Evolutionary conservation across 768 basidiomycete genomes (phyloP).

Genomic region (Paxillus ammoniavirescens): DNA sequence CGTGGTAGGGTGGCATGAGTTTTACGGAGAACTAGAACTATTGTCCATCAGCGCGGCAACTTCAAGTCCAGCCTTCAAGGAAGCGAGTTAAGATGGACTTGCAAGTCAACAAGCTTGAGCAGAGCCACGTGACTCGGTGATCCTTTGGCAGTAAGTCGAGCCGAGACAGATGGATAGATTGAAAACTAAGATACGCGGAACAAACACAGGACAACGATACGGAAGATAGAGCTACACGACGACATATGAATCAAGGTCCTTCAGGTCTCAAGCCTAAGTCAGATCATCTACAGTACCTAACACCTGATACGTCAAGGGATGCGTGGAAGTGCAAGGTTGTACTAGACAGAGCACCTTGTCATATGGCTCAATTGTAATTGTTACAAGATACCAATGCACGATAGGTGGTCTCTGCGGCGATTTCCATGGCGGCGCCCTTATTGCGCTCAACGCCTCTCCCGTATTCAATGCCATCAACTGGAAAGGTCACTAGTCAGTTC

Average conservation of each 20-base stretch:
- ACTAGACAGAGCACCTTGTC: slow-evolving; percentile 2
- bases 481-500: slow-evolving; percentile 1
- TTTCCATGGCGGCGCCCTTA: slow-evolving; percentile 30
- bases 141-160: too few relatives aligned
- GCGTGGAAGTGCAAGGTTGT: background rate
- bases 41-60: slow-evolving; percentile 8
- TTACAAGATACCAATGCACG: slow-evolving; percentile 19
- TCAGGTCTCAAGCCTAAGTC: background rate
- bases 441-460: slow-evolving; percentile 25
- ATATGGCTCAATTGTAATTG: slow-evolving; percentile 20
- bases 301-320: background rate
- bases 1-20: slow-evolving; percentile 20
- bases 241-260: background rate
- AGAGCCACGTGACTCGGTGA: background rate
- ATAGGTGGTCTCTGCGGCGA: slow-evolving; percentile 26
- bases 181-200: background rate
- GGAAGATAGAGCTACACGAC: background rate
- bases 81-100: too few relatives aligned
- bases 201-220: background rate
- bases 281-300: background rate
- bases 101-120: too few relatives aligned
- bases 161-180: background rate
- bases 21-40: slow-evolving; percentile 13
- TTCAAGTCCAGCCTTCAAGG: too few relatives aligned
- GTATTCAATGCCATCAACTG: slow-evolving; percentile 27